These are phyloP conservation scores for Phytophthora fragariaefolia DNA, from an alignment of 352 stramenopile species.

Conservation along the genomic window DNA sequence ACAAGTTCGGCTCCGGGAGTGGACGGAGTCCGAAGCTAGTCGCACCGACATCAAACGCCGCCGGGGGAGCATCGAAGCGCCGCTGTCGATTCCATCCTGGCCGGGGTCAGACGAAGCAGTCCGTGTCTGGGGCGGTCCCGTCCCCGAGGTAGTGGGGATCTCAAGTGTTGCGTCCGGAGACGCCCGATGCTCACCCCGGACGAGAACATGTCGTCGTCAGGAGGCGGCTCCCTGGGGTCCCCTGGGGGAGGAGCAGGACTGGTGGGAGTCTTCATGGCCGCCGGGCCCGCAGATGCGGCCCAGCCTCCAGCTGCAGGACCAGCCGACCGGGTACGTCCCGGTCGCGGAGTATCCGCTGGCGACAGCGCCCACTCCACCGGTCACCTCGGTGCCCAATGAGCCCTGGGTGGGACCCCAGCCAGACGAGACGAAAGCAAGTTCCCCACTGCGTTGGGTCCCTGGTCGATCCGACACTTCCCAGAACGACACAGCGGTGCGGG, in stretches of 20 bases:
- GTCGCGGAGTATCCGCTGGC: not conserved
- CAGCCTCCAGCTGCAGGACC: not conserved
- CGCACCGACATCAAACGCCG: constrained; percentile 1
- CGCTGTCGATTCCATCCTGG: not conserved
- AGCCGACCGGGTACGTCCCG: not conserved
- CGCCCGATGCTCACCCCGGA: constrained; percentile 7
- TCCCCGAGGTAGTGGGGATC: not conserved
- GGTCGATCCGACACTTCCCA: not conserved
- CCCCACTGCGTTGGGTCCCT: no score
- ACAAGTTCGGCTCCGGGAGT: constrained; percentile 1
- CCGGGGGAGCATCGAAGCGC: not conserved
- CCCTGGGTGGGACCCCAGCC: no score
- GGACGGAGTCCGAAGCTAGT: not conserved
- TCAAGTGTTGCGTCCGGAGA: constrained; percentile 8
- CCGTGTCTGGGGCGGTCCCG: not conserved
- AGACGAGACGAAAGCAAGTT: not conserved
- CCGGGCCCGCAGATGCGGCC: not conserved
- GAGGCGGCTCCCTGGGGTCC: not conserved
- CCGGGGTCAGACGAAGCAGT: not conserved
- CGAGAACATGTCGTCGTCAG: constrained; percentile 5
- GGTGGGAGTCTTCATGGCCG: not conserved
- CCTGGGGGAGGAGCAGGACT: not conserved
- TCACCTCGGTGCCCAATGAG: no score
- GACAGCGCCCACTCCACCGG: not conserved
- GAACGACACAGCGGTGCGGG: not conserved